Evolutionary conservation across 805 yeast species (phyloP).

Genomic region (Clavispora vitiphila): DNA sequence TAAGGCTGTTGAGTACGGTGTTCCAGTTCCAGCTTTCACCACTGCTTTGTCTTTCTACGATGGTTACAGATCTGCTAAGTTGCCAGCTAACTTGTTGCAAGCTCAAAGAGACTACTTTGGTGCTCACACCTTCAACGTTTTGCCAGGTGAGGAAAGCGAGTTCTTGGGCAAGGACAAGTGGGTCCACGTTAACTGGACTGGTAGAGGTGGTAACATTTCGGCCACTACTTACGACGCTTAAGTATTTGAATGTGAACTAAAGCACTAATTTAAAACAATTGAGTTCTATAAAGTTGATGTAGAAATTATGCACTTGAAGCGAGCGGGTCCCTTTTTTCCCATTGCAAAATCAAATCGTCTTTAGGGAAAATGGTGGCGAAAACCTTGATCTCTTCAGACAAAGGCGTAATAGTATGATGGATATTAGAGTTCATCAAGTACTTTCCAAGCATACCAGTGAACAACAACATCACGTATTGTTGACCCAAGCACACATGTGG

Average conservation of each 20-base stretch:
- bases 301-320: neutral
- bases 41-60: conserved; percentile 97
- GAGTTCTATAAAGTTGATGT: neutral
- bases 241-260: conserved; percentile 5
- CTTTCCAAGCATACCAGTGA: conserved; percentile 88
- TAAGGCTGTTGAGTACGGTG: conserved; percentile 76
- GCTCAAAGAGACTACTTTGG: conserved; percentile 99
- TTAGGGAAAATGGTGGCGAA: conserved; percentile 98
- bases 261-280: neutral
- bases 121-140: conserved; percentile 96
- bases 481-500: conserved; percentile 96
- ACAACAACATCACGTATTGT: conserved; percentile 85
- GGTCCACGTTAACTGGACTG: conserved; percentile 99
- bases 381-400: conserved; percentile 88
- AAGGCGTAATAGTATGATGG: conserved; percentile 74
- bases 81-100: conserved; percentile 97
- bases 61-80: conserved; percentile 92
- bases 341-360: conserved; percentile 83
- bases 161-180: conserved; percentile 72
- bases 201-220: conserved; percentile 96
- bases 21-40: conserved; percentile 96
- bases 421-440: conserved; percentile 77
- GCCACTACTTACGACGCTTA: conserved; percentile 93
- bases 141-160: conserved; percentile 78
- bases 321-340: conserved; percentile 59